Percentiles rank a stretch among this genome's conserved stretches.
Evolutionary conservation across 352 stramenopile genomes (phyloP).

Genomic region (Phytophthora ohioensis): DNA sequence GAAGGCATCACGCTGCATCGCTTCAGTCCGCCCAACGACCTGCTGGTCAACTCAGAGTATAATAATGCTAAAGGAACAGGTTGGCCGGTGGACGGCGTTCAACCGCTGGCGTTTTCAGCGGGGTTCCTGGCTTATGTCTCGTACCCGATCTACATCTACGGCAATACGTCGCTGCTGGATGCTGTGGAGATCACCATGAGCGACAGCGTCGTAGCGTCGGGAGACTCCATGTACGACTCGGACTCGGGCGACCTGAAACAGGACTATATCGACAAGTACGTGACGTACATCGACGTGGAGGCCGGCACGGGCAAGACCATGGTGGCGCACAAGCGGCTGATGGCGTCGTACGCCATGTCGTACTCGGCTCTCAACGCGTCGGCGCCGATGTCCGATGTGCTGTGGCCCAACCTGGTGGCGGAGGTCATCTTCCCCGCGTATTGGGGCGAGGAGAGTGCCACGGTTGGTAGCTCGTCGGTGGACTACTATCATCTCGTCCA

Average conservation of each 20-base stretch:
- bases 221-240: constrained; percentile 50
- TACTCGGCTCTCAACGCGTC: constrained; percentile 46
- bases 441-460: constrained; percentile 60
- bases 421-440: constrained; percentile 72
- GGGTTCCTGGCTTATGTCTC: constrained; percentile 78
- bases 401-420: constrained; percentile 60
- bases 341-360: constrained; percentile 65
- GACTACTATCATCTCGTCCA: constrained; percentile 56
- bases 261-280: constrained; percentile 57
- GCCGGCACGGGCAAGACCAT: constrained; percentile 78
- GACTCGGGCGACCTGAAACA: constrained; percentile 50
- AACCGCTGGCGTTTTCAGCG: constrained; percentile 62
- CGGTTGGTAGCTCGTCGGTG: constrained; percentile 39
- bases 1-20: constrained; percentile 54
- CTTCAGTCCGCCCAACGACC: constrained; percentile 49
- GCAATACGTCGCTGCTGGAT: constrained; percentile 54
- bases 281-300: constrained; percentile 72
- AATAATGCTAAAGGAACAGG: constrained; percentile 56
- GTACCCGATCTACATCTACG: constrained; percentile 71
- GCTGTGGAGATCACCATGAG: constrained; percentile 61
- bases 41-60: constrained; percentile 39
- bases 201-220: constrained; percentile 48
- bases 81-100: constrained; percentile 72
- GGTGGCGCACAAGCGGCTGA: constrained; percentile 64
- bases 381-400: constrained; percentile 65